These are phyloP conservation scores for Sporothrix pseudoabietina DNA, from an alignment of 2,329 filamentous ascomycete genomes.

Conservation along the genomic window DNA sequence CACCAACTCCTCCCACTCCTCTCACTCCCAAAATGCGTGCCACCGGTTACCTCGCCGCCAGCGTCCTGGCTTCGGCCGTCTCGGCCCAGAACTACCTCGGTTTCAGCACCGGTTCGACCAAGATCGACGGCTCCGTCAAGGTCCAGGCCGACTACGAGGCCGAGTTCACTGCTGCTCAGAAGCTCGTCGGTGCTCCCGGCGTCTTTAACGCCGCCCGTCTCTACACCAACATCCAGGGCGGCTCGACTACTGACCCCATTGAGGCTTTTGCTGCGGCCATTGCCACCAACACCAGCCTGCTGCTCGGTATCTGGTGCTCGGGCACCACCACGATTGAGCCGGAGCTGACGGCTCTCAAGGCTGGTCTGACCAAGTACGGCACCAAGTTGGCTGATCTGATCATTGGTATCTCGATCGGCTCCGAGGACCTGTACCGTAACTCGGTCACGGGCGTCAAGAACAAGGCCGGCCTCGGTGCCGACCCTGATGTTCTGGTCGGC, in stretches of 20 bases:
- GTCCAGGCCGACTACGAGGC: slow-evolving; percentile 61
- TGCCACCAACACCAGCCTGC: slow-evolving; percentile 60
- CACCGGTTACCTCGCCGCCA: slow-evolving; percentile 44
- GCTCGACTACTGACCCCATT: slow-evolving; percentile 73
- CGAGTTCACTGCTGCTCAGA: slow-evolving; percentile 67
- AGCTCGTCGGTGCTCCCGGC: slow-evolving; percentile 63
- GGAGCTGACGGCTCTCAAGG: slow-evolving; percentile 62
- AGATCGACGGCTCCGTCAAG: slow-evolving; percentile 54
- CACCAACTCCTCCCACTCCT: too few species aligned
- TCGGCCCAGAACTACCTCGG: slow-evolving; percentile 53
- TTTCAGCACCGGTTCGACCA: slow-evolving; percentile 56
- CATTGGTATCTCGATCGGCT: slow-evolving; percentile 66
- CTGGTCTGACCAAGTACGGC: slow-evolving; percentile 58
- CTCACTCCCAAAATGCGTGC: slow-evolving; percentile 46
- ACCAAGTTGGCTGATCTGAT: slow-evolving; percentile 57
- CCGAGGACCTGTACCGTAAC: slow-evolving; percentile 67
- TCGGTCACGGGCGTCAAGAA: slow-evolving; percentile 64
- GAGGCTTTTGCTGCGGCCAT: slow-evolving; percentile 76
- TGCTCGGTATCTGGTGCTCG: slow-evolving; percentile 66
- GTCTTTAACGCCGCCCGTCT: slow-evolving; percentile 66
- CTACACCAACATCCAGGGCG: slow-evolving; percentile 68
- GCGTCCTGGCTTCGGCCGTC: slow-evolving; percentile 46
- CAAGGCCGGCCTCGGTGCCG: slow-evolving; percentile 62
- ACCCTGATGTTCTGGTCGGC: slow-evolving; percentile 60
- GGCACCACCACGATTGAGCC: slow-evolving; percentile 57